Evolutionary conservation across 257 asterid species (phyloP).

Genomic region (Solanum sitiens): DNA sequence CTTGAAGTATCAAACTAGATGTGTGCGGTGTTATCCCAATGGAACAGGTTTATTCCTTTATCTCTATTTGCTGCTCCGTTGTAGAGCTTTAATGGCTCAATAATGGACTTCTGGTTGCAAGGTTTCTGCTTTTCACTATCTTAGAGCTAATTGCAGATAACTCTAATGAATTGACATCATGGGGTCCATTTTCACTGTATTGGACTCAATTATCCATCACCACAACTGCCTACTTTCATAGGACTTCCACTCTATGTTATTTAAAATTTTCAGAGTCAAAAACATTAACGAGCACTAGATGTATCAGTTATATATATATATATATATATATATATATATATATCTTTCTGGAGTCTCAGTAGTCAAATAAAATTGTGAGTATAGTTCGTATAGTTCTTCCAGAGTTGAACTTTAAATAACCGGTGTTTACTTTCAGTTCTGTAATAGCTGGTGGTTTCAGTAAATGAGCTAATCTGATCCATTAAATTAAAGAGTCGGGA

Average conservation of each 20-base stretch:
- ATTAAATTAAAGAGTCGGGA: background rate
- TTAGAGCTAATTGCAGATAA: background rate
- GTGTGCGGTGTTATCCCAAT: conserved; percentile 86
- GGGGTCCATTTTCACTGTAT: background rate
- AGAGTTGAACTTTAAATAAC: background rate
- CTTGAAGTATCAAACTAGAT: conserved; percentile 88
- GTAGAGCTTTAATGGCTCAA: background rate
- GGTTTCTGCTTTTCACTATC: background rate
- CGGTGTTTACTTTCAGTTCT: background rate
- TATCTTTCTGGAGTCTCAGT: background rate
- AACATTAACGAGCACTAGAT: background rate
- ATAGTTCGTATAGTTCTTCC: background rate
- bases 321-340: background rate
- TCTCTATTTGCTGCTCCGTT: conserved; percentile 3
- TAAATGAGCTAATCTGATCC: background rate
- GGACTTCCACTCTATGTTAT: background rate
- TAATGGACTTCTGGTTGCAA: background rate
- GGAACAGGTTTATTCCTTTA: conserved; percentile 57
- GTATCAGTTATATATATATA: background rate
- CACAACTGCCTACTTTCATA: background rate
- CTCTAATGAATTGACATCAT: background rate
- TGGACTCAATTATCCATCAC: background rate
- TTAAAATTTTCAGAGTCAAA: background rate
- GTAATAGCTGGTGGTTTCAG: background rate
- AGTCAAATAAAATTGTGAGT: background rate